Base-by-base conservation (phyloP, 106 monocot genomes). In the Acorus calamus region DNA sequence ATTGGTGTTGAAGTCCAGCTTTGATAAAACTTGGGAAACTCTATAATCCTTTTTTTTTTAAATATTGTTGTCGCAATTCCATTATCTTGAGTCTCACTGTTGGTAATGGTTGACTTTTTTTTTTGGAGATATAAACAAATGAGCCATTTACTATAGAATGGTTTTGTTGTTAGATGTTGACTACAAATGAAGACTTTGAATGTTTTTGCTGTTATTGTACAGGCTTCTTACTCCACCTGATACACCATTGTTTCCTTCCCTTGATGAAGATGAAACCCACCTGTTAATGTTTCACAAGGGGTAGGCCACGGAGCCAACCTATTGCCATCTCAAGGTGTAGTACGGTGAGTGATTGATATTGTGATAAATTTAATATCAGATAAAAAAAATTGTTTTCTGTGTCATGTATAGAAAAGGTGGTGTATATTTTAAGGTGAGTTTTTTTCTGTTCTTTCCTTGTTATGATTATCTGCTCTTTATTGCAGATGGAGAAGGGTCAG, bases 401-500 rank as follows among this genome's bases (percentile, higher is more conserved):
- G n/a, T 55, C 3, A n/a, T 52, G 7, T 14, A 50, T 2, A 44
- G 4, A 9, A 14, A 9, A 49, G 6, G 42, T 64, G 28, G 28
- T 28, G 28, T 28, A 28, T 28, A 28, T 28, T 28, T 28, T 28
- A 28, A 28, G 28, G 28, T 28, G 28, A 28, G 28, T 28, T 11
- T 4, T 65, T 41, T 7, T 28, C 47, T 3, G 5, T 53, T 7
- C 54, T 10, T 11, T 11, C n/a, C 10, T 13, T 75, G 28, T 50
- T 65, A 56, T 55, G 41, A 10, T 59, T 55, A 12, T 74, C 45
- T 57, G 11, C 55, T 50, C 10, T 74, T 62, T 7, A 48, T 79
- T 51, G 44, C 75, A 99, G 85, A 69, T 44, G 9, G 92, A 82
- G 46, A 85, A 61, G 72, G 66, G 63, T 74, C 79, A 77, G 3